Conservation (phyloP, 1,284 basidiomycete genomes). For the Hemileia vastatrix region DNA sequence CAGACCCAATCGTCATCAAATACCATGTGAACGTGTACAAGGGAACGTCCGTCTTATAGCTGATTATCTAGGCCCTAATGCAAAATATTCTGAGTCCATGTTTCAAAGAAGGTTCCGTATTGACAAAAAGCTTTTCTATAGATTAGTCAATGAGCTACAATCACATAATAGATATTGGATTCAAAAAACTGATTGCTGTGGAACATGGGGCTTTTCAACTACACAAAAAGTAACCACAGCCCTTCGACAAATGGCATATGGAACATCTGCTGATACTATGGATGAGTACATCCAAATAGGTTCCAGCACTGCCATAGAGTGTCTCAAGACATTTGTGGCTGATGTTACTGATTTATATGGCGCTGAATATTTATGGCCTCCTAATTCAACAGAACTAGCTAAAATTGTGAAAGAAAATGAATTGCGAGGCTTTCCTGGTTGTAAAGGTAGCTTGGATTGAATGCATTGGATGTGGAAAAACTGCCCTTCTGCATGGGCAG, state of each 20-base stretch:
- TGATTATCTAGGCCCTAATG: too few relatives aligned
- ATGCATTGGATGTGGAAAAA: constrained; percentile 14
- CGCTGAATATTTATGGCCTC: neutral
- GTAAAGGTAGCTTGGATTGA: constrained; percentile 1
- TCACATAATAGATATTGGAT: too few relatives aligned
- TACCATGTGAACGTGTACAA: too few relatives aligned
- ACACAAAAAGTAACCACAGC: neutral
- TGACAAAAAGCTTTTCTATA: too few relatives aligned
- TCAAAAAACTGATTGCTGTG: neutral
- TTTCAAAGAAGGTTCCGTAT: too few relatives aligned
- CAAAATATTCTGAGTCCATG: too few relatives aligned
- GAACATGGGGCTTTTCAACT: neutral
- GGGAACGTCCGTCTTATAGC: too few relatives aligned
- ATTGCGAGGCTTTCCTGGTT: neutral
- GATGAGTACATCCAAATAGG: constrained; percentile 6
- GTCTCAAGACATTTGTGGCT: neutral
- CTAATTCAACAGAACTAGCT: neutral
- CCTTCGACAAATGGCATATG: neutral
- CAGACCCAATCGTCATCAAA: too few relatives aligned
- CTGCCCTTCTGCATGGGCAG: constrained; percentile 3
- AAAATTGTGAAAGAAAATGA: neutral
- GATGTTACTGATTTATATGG: neutral
- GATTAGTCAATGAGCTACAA: too few relatives aligned
- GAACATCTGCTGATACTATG: neutral
- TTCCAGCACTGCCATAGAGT: too few relatives aligned